Base-by-base conservation (phyloP, 495 filamentous ascomycete species). In the Stereocaulon alpinum region DNA sequence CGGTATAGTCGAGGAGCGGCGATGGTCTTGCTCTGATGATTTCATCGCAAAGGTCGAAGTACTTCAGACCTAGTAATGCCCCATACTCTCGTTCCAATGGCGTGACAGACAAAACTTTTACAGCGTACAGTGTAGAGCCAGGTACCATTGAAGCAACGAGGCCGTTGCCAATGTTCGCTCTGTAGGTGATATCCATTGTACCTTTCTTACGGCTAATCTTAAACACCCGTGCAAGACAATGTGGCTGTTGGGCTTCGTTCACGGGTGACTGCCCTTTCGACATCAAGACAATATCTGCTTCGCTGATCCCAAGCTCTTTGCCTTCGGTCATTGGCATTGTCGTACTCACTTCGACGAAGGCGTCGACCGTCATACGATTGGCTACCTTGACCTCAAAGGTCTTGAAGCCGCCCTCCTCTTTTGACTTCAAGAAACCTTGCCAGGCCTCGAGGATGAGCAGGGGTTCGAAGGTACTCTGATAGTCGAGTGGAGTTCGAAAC, bases 51-150 rank as follows among this genome's bases (percentile, higher is more conserved):
- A 98, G 78, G 72, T 98, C 93, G 61, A 96, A 97, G 69, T 93
- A 96, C 67, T 96, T 84, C 56, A 98, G 72, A 65, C 87, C 89
- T 72, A 88, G 84, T 34, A 98, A 70, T 7, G 94, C 89, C 51
- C 88, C 92, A 71, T 90, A 98, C 71, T 98, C 93, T 65, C 93
- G 85, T 72, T 98, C 94, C 42, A 96, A 82, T 0, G 93, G 90
- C 12, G 84, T 91, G 73, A 97, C 84, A 44, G 89, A 94, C 59
- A 84, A 86, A 64, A 96, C 80, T 64, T 90, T 93, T 49, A 85
- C 78, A n/a, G 79, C 87, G 64, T 78, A 81, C 0, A 93, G 76
- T n/a, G 82, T 82, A 14, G 77, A 71, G 30, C 84, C 83, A 2
- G 83, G 82, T 17, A 67, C 67, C 40, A 86, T 71, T 0, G 75